Evolutionary conservation across 2,329 filamentous ascomycete species (phyloP), one percentile per base, ranked within the genome.

Genomic region (Calonectria ilicicola): DNA sequence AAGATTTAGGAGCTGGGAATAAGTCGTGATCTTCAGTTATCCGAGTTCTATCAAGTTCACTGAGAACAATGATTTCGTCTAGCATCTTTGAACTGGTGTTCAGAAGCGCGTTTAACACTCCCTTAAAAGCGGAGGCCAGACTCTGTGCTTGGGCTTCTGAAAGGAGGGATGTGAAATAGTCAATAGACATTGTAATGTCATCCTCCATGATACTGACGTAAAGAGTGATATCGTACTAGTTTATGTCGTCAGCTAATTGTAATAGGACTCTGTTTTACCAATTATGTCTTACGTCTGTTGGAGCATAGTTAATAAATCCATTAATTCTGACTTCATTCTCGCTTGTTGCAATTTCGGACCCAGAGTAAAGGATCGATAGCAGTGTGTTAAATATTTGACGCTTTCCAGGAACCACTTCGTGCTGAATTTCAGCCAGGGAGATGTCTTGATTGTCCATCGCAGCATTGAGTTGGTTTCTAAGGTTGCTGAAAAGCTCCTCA

Each of bases 401-500:
- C 46, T 65, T 65, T n/a, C 63, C 63, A 9, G 63, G 63, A 14
- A 32, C 46, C 29, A 65, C 63, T 27, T 26, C 19, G 17, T 65
- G 63, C 21, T 65, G 63, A 17, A 65, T 53, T 26, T 65, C 63
- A 4, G 63, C 63, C 1, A 65, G 46, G 14, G 63, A 65, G 21
- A 38, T 19, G 8, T 53, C 40, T 21, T 65, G 63, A 19, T 65
- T 65, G 35, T 65, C 63, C 63, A 65, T 65, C 4, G 63, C 63
- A 42, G 32, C 46, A 53, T 65, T 53, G 7, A 65, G 46, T 21
- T 65, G 63, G 21, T 8, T 53, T 32, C 40, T 65, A 17, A 65
- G 63, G 29, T 51, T 51, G 17, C 27, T 29, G 15, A 75, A 73
- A 15, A 86, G 79, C 0, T 80, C 76, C 15, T 67, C 47, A 19